Evolutionary conservation across 108 stramenopile species (phyloP), one percentile per base, ranked within the genome.

Genomic region (Cyclotella baltica): DNA sequence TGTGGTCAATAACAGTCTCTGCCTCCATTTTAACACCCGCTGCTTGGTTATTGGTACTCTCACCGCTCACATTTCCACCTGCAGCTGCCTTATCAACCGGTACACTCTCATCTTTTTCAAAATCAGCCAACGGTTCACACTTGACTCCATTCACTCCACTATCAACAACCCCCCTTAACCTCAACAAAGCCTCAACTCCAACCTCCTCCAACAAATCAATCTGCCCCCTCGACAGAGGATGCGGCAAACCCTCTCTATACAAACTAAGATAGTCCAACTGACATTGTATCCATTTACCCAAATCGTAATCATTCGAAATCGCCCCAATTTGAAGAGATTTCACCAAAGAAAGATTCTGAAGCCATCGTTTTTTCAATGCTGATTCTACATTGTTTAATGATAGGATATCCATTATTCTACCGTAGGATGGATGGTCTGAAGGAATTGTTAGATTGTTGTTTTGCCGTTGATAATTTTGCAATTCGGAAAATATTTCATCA

Each of bases 281-380:
- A 61, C 15, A n/a, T 11, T 61, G 59, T 61, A 61, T 61, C 59
- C 59, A 61, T 61, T 33, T 61, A 11, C 15, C 59, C 11, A 61
- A 2, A 61, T 61, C 59, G 16, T n/a, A n/a, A n/a, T 52, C n/a
- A 52, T 52, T 52, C 4, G 51, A 52, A 4, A n/a, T 4, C n/a
- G 51, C 19, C 4, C 19, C 19, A 52, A 19, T 4, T 19, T 52
- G 4, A n/a, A 43, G 40, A 52, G 51, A 52, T 52, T n/a, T 13
- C 4, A 52, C n/a, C 11, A 52, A 52, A 52, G 40, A 6, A 6
- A 43, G 13, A 10, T 43, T 43, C 51, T 52, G 51, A 52, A 52
- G 51, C 51, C 51, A 52, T 52, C 51, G 51, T 52, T 52, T 52
- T n/a, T 20, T 13, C n/a, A 52, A n/a, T 10, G 51, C 51, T 4